Evolutionary conservation across 345 rosid species (phyloP).

Genomic region (Bruguiera parviflora): DNA sequence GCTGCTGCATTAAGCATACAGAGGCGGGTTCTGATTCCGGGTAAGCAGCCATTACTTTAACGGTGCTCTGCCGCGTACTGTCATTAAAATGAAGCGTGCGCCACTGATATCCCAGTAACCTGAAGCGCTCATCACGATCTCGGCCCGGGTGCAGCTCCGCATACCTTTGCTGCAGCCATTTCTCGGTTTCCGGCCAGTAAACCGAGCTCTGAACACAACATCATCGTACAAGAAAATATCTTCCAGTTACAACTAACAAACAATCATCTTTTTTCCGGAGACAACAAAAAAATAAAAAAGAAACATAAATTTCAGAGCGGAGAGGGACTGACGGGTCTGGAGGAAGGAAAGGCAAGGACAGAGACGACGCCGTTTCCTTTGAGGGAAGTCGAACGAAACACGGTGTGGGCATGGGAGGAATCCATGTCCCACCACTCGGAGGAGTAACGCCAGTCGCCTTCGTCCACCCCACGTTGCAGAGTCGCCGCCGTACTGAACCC

Average conservation of each 20-base stretch:
- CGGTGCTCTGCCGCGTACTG: constrained; percentile 79
- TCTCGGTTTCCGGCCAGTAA: constrained; percentile 66
- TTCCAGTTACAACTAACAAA: background rate
- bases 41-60: constrained; percentile 77
- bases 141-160: constrained; percentile 35
- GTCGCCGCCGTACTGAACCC: constrained; percentile 35
- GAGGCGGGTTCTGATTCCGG: constrained; percentile 44
- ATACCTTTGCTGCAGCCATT: constrained; percentile 69
- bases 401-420: constrained; percentile 36
- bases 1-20: constrained; percentile 66
- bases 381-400: constrained; percentile 49
- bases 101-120: constrained; percentile 84
- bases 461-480: constrained; percentile 45
- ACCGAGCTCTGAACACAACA: constrained; percentile 42
- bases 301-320: background rate
- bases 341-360: constrained; percentile 63
- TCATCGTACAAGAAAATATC: background rate
- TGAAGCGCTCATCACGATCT: constrained; percentile 36
- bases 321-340: constrained; percentile 65
- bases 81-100: constrained; percentile 79
- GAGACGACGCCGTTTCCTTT: constrained; percentile 84
- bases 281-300: background rate
- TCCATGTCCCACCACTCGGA: constrained; percentile 84
- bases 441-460: constrained; percentile 83
- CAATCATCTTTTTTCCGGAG: background rate